These are phyloP conservation scores for Sporothrix globosa DNA, from an alignment of 2,329 filamentous ascomycete genomes.

Conservation along the genomic window DNA sequence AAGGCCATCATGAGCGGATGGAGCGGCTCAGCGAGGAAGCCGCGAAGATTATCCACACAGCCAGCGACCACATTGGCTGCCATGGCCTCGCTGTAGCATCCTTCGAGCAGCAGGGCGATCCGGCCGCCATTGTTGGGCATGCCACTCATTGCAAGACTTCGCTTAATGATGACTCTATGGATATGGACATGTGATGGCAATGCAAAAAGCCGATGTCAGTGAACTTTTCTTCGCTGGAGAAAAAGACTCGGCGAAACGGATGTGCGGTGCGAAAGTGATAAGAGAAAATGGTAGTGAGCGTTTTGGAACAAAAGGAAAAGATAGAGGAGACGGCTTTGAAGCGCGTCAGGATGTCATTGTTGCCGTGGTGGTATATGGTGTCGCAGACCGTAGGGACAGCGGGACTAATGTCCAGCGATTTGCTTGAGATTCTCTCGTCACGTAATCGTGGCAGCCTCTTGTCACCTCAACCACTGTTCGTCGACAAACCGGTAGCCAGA, in stretches of 20 bases:
- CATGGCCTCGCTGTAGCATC: slow-evolving; percentile 60
- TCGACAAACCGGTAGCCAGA: neutral
- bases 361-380: neutral
- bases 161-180: neutral
- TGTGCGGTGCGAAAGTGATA: neutral
- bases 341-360: slow-evolving; percentile 27
- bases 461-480: neutral
- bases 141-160: neutral
- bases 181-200: neutral
- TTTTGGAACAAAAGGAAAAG: slow-evolving; percentile 5
- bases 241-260: neutral
- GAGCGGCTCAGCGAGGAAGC: slow-evolving; percentile 49
- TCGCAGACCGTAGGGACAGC: slow-evolving; percentile 21
- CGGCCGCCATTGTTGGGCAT: slow-evolving; percentile 5
- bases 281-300: neutral
- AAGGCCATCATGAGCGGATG: slow-evolving; percentile 54
- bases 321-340: neutral
- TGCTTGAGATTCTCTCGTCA: slow-evolving; percentile 6
- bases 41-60: slow-evolving; percentile 55
- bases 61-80: slow-evolving; percentile 54
- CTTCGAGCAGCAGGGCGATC: slow-evolving; percentile 49
- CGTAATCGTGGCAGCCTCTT: neutral
- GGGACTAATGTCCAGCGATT: neutral
- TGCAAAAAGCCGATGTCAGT: neutral
- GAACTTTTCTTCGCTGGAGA: neutral